Evolutionary conservation across 345 rosid genomes (phyloP).

Genomic region (Eucalyptus camaldulensis): DNA sequence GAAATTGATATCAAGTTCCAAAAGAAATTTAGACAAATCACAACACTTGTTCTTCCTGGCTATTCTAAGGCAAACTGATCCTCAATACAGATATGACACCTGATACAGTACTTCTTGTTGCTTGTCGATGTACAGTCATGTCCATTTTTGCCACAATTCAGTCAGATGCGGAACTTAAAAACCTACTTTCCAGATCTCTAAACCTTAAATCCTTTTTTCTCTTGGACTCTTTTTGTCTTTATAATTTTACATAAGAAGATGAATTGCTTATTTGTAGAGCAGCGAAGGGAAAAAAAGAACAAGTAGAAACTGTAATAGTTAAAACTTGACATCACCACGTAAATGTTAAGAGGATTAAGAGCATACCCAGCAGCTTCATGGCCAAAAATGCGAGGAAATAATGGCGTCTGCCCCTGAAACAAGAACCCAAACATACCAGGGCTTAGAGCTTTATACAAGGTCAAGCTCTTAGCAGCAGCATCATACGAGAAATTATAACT

Average conservation of each 20-base stretch:
- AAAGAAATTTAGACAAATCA: not conserved
- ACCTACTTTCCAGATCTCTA: not conserved
- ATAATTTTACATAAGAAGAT: not conserved
- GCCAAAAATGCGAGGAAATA: constrained; percentile 17
- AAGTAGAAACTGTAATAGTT: not conserved
- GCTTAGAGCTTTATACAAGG: not conserved
- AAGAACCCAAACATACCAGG: not conserved
- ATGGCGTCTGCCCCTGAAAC: not conserved
- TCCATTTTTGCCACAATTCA: not conserved
- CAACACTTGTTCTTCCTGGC: not conserved
- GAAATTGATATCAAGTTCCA: not conserved
- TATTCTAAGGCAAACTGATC: not conserved
- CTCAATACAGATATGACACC: not conserved
- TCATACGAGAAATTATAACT: not conserved
- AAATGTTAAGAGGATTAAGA: not conserved
- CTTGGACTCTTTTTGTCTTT: not conserved
- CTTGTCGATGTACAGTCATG: not conserved
- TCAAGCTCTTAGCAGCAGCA: not conserved
- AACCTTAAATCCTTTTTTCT: not conserved
- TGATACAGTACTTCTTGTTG: not conserved
- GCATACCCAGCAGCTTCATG: constrained; percentile 31
- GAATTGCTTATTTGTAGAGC: not conserved
- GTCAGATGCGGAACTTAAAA: not conserved
- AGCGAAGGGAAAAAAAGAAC: not conserved
- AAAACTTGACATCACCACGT: not conserved